Base-by-base conservation (phyloP, 495 filamentous ascomycete species). In the Chaetomidium leptoderma region DNA sequence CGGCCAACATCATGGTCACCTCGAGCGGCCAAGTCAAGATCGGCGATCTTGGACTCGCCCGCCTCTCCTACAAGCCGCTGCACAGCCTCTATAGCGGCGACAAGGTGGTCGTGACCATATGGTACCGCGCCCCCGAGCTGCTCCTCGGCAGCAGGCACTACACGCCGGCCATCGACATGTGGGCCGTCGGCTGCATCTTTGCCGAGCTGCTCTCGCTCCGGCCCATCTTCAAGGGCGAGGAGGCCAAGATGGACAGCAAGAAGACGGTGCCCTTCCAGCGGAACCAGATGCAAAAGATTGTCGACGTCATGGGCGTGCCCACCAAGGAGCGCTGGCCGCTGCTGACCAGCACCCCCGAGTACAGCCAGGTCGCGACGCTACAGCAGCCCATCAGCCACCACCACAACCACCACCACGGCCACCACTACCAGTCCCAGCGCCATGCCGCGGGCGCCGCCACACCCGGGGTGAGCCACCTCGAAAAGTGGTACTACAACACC, bases 51-150 rank as follows among this genome's bases (percentile, higher is more conserved):
- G 92, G 92, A 8, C 81, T 98, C 2, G 92, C 92, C 1, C 86
- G 93, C 13, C 77, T 97, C 3, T 97, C 97, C 73, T 87, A 93
- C 74, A 96, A 97, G 63, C 93, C 93, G 0, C 76, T 97, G 9
- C 88, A 95, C 62, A 88, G 86, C 0, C 83, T 99, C 5, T 99
- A 89, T 76, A 87, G 81, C 36, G 93, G 95, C 51, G 93, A 99
- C 68, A 99, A 99, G 69, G 93, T 99, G 2, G 93, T 99, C 40
- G 93, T 99, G 13, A 99, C 93, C 0, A 99, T 99, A 57, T 99
- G 93, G 93, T 99, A 99, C 63, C 91, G 93, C 23, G 95, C 93
- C 0, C 93, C 93, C 0, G 93, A 98, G 71, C 77, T 98, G 9
- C 83, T 98, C 0, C 83, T 98, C 19, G 93, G 93, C 11, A 89